phyloP scores from a whole-genome alignment of 2,329 filamentous ascomycete species.

The Amphichorda felina region DNA sequence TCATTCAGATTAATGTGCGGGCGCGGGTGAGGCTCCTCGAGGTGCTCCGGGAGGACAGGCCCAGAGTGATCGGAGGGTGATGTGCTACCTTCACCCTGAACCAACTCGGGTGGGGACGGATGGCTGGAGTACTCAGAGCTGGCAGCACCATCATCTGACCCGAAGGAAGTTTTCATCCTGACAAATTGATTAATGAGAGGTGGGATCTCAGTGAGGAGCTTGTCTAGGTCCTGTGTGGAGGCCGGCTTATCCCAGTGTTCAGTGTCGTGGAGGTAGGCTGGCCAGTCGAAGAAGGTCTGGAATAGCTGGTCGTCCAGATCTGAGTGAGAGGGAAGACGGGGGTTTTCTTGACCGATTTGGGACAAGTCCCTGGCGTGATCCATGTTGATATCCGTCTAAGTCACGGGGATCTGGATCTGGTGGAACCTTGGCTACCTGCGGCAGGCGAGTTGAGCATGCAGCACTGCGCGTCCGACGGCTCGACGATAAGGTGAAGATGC shows the following conservation, averaged over 20 bases:
- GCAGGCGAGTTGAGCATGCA: constrained; percentile 22
- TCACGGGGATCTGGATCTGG: constrained; percentile 22
- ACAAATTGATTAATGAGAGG: constrained; percentile 18
- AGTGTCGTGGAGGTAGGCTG: constrained; percentile 19
- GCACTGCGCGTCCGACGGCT: constrained; percentile 17
- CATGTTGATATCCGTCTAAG: constrained; percentile 28
- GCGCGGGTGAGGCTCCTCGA: constrained; percentile 16
- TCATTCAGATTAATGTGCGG: constrained; percentile 19
- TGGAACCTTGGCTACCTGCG: constrained; percentile 25
- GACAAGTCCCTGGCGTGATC: constrained; percentile 20
- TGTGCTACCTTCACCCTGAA: constrained; percentile 21
- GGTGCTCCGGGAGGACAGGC: constrained; percentile 17
- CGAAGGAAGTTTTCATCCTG: constrained; percentile 21
- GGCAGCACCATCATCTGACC: constrained; percentile 17
- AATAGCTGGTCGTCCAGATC: constrained; percentile 21
- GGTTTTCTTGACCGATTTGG: constrained; percentile 22
- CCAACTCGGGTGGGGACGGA: constrained; percentile 22
- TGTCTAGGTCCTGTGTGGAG: constrained; percentile 16
- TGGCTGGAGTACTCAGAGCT: constrained; percentile 23
- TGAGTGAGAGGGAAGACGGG: constrained; percentile 21
- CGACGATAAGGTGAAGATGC: constrained; percentile 24
- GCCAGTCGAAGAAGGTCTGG: constrained; percentile 24
- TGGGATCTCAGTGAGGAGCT: constrained; percentile 22
- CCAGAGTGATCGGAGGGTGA: constrained; percentile 27
- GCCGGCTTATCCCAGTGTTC: constrained; percentile 14